Evolutionary conservation across 768 basidiomycete genomes (phyloP), one percentile per base, ranked within the genome.

Genomic region (Panaeolus cyanescens): DNA sequence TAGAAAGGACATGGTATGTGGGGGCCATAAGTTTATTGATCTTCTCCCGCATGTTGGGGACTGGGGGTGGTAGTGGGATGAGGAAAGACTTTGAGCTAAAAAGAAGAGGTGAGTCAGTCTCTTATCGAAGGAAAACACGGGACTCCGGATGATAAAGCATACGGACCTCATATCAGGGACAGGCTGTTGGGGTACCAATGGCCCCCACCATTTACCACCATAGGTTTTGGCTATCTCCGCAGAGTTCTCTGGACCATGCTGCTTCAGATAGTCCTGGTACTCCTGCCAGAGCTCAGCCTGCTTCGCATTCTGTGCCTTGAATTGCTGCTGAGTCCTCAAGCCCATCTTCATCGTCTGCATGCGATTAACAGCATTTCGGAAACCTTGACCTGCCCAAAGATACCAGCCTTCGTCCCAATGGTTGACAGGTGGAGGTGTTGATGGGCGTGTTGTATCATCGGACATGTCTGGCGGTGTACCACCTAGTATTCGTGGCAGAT

Each of bases 341-440:
- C 82, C 83, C 59, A 77, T 69, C 65, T 78, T 79, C 90, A 92
- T 91, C 54, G 17, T 82, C 74, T 55, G 87, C 72, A 67, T 85
- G 86, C 68, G 88, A 83, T 64, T 81, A 77, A 7, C 77, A 78
- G 54, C 80, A 77, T 50, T 50, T 12, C 30, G 22, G 19, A 28
- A 25, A 54, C 79, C 85, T 58, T 77, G 78, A 15, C 83, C 83
- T 55, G 84, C 81, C 89, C 90, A 92, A 39, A 93, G 66, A 68
- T 93, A 93, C 82, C 83, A 89, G 4, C 91, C 90, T 66, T 87
- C 85, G 59, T 90, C 80, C 91, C 91, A 93, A 66, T 83, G 80
- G 63, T 82, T 85, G 39, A 75, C 77, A 20, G 82, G 76, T 62
- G 73, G 75, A 67, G 73, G 60, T 25, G 65, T 36, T 15, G 65